Base-by-base conservation (phyloP, 495 filamentous ascomycete genomes). In the Podospora comata region DNA sequence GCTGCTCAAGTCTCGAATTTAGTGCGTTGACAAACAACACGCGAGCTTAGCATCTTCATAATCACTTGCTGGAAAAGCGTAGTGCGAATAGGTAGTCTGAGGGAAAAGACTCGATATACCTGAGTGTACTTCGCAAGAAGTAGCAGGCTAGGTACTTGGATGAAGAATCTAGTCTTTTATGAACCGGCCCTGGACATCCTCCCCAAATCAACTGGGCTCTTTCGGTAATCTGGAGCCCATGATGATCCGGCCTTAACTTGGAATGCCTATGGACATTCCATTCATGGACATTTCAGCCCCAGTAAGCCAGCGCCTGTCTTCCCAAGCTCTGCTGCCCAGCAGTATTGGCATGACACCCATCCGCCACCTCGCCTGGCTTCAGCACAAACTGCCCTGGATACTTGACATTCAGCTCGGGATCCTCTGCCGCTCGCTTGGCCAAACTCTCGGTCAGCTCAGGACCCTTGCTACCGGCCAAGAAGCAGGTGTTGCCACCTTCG, bases 321-420 rank as follows among this genome's bases (percentile, higher is more conserved):
- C 75, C 73, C 67, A 75, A 57, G 2, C 69, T 72, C 44, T 32
- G 3, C 71, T 75, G 75, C 1, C 75, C 73, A 7, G 68, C 75
- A 18, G 71, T 72, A 30, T 77, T 73, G 4, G 73, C 73, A 39
- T 75, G 75, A 48, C 75, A 77, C 5, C 71, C 73, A 57, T 77
- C 71, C 68, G 59, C 48, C 16, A 75, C 71, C 70, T 77, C 75
- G 27, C 66, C 71, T 39, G 28, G 70, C 60, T 70, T 61, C 32
- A 77, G 70, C 58, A 68, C 72, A 62, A 77, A 77, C 18, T 67
- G 61, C 13, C 75, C 75, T 0, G 72, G 70, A 28, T 77, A 75
- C 2, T 68, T 72, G 3, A 74, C 72, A 58, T 73, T 73, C 28
- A 71, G 57, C 0, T 57, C 39, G 6, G 66, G 13, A 54, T 75